Evolutionary conservation across 176 grass and related monocot genomes (phyloP), one percentile per base, ranked within the genome.

Genomic region (Cenchrus americanus): DNA sequence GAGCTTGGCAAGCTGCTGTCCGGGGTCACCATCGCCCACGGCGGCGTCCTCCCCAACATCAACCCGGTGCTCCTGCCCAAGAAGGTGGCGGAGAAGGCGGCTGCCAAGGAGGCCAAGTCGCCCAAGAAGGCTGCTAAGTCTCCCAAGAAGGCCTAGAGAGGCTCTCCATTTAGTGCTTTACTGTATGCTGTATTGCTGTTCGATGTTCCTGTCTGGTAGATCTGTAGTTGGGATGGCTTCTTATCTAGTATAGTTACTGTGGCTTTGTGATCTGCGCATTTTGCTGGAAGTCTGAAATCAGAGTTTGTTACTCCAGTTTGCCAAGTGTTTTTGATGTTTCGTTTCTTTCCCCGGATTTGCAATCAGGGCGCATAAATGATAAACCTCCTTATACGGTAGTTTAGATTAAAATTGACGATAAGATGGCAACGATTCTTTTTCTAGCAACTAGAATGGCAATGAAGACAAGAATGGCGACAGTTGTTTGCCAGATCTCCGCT

Each of bases 31-130:
- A 87, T 87, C 67, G 59, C 85, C 2, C 68, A 73, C 51, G 85
- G 85, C 42, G 85, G 85, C 19, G 85, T 87, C 6, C 58, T 87
- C 14, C 85, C 85, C 69, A 87, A 81, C 85, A 87, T 87, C 46
- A 51, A 87, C 58, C 19, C 77, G 14, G 85, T 73, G 60, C 71
- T 87, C 5, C 85, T 87, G 9, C 77, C 85, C 55, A 87, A 81
- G 85, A 87, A 87, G 69, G 32, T 8, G 9, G 85, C 32, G 22
- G 77, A 72, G 61, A 79, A 63, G 77, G 78, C 69, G 44, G 76
- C 76, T 8, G 62, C 15, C 64, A 88, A 82, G 80, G 68, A 73
- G 68, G 6, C 80, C 54, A 82, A 82, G 41, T 82, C 80, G 14
- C 54, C 80, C 0, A 82, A 72, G 80, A 82, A 82, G 80, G 54